Base-by-base conservation (phyloP, 2,329 filamentous ascomycete species). In the Fusarium scirpi region DNA sequence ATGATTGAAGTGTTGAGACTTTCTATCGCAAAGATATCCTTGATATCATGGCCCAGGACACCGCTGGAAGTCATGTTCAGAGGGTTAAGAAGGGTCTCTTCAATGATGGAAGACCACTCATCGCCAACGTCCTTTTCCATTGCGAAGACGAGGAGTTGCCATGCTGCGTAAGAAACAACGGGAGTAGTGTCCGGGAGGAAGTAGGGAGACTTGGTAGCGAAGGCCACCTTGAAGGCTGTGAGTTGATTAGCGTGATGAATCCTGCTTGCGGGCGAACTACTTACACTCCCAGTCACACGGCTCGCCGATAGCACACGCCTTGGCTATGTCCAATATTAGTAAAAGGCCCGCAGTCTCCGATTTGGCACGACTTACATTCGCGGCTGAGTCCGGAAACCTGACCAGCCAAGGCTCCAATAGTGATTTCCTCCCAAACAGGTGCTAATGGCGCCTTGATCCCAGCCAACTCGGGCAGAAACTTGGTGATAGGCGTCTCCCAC, bases 401-500 rank as follows among this genome's bases (percentile, higher is more conserved):
- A 3, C 68, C 68, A 5, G 72, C 70, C 20, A 74, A 44, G 4
- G 68, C 52, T 3, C 72, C 68, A 46, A 74, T 70, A 0, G 65
- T 73, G 1, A 74, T 43, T 1, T 74, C 72, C 10, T 54, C 8
- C 72, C 72, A 74, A 2, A 41, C 27, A 3, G 55, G 61, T 0
- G 49, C 57, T 4, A 65, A n/a, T 0, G 46, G 1, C 0, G 30
- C 52, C 3, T 66, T n/a, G 2, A 57, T 12, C 11, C 30, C 2
- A 1, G 51, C 43, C 10, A 78, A 34, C 34, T 79, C 76, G 0
- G 77, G 78, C 3, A 80, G 27, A 41, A 70, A 78, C 1, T 71
- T 43, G 0, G 78, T 79, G 11, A 80, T 76, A 0, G 77, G 66
- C 0, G 60, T 64, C 22, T 74, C 65, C 78, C 77, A 80, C 1